Evolutionary conservation across 805 yeast species (phyloP).

Genomic region (Zygosaccharomyces siamensis): DNA sequence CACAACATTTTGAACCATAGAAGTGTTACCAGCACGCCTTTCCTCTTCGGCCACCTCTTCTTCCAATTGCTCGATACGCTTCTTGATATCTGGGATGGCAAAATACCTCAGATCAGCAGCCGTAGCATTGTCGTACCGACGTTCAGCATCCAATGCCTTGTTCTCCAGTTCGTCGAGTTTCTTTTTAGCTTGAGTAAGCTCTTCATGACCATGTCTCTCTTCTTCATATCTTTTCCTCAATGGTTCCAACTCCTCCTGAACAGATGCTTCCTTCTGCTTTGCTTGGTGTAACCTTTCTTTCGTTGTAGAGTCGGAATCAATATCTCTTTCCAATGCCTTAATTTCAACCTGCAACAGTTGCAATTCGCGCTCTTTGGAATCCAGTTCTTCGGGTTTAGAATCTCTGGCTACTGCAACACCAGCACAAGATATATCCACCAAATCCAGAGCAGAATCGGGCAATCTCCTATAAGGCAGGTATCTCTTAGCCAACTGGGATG

Average conservation of each 20-base stretch:
- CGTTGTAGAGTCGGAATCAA: conserved; percentile 75
- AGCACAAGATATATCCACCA: conserved; percentile 94
- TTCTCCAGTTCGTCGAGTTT: conserved; percentile 87
- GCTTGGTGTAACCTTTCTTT: conserved; percentile 82
- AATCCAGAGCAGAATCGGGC: conserved; percentile 95
- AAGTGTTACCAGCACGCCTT: conserved; percentile 50
- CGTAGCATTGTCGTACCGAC: conserved; percentile 89
- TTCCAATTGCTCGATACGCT: conserved; percentile 72
- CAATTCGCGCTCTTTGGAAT: conserved; percentile 85
- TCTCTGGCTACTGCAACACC: conserved; percentile 97
- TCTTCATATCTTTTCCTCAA: conserved; percentile 77
- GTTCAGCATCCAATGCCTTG: conserved; percentile 94
- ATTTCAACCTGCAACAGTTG: conserved; percentile 93
- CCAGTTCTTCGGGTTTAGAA: conserved; percentile 95
- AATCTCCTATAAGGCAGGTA: conserved; percentile 91
- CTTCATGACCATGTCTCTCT: conserved; percentile 89
- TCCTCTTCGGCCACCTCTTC: conserved; percentile 72
- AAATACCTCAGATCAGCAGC: conserved; percentile 96
- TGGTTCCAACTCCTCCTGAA: conserved; percentile 83
- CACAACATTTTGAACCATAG: conserved; percentile 83
- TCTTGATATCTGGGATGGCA: conserved; percentile 90
- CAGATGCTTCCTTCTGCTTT: conserved; percentile 67
- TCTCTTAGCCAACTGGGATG: conserved; percentile 91
- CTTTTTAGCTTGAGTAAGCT: conserved; percentile 81
- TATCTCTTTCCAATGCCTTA: conserved; percentile 93